A percentile compares a stretch with the other conserved stretches of the same genome.
phyloP scores from a whole-genome alignment of 177 flowering plant species.

The Telopea speciosissima region DNA sequence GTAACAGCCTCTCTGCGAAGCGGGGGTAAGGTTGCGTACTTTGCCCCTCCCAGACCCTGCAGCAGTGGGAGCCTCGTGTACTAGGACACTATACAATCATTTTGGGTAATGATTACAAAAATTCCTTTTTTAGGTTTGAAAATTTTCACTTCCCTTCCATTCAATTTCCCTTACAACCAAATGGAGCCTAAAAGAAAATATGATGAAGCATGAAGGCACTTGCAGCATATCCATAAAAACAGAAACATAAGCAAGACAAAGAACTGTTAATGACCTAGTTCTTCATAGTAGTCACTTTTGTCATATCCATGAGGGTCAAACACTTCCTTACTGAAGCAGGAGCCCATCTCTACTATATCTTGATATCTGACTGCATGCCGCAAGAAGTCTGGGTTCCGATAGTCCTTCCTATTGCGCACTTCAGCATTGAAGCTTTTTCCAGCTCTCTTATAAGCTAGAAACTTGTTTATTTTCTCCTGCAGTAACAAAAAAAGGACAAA shows the following conservation, averaged over 20 bases:
- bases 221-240: background rate
- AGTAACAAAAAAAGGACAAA: conserved; percentile 6
- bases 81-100: too few species aligned
- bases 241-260: background rate
- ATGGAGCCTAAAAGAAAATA: background rate
- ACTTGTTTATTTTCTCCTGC: conserved; percentile 80
- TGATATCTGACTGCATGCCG: conserved; percentile 91
- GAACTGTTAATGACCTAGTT: conserved; percentile 55
- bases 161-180: too few species aligned
- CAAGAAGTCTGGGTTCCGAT: conserved; percentile 90
- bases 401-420: conserved; percentile 87
- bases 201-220: background rate
- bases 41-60: too few species aligned
- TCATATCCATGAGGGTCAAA: conserved; percentile 97
- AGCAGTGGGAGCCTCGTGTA: too few species aligned
- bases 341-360: conserved; percentile 87
- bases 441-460: conserved; percentile 62
- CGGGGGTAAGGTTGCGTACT: too few species aligned
- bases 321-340: conserved; percentile 94
- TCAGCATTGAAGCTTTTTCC: conserved; percentile 92
- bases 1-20: too few species aligned
- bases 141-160: too few species aligned
- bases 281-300: conserved; percentile 81
- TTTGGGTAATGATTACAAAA: too few species aligned
- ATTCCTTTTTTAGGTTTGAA: too few species aligned